phyloP scores from a whole-genome alignment of 2,329 filamentous ascomycete species.

The Stachybotrys echinatus region DNA sequence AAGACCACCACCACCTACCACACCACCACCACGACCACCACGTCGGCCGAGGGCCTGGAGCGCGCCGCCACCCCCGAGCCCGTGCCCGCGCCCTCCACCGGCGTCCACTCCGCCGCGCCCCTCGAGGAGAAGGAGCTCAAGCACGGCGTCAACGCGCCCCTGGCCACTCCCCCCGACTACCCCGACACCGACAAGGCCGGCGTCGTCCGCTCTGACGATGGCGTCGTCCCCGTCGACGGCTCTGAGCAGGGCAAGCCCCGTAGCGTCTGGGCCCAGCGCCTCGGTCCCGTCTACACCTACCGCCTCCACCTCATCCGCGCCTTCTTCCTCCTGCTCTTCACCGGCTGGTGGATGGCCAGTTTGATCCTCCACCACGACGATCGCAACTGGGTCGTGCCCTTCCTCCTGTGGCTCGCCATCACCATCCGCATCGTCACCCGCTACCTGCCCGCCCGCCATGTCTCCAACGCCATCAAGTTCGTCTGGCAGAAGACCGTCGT shows the following conservation, averaged over 20 bases:
- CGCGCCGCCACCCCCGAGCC: conserved; percentile 43
- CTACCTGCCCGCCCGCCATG: conserved; percentile 62
- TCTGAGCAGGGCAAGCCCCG: conserved; percentile 5
- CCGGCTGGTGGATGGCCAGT: conserved; percentile 71
- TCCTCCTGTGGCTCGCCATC: conserved; percentile 73
- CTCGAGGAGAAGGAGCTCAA: conserved; percentile 10
- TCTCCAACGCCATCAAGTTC: conserved; percentile 61
- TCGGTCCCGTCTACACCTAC: conserved; percentile 35
- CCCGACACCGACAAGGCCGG: conserved; percentile 34
- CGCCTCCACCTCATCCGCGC: conserved; percentile 42
- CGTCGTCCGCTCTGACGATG: conserved; percentile 21
- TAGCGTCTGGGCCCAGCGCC: conserved; percentile 8
- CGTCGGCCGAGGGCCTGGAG: conserved; percentile 26
- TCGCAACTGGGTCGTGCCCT: conserved; percentile 77
- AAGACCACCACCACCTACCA: conserved; percentile 34
- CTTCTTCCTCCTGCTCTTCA: conserved; percentile 37
- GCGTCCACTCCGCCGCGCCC: conserved; percentile 36
- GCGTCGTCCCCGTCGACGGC: conserved; percentile 13
- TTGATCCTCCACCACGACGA: conserved; percentile 67
- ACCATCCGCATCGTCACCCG: conserved; percentile 69
- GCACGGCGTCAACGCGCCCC: conserved; percentile 3
- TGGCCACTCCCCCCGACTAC: conserved; percentile 28
- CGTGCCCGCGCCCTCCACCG: conserved; percentile 30
- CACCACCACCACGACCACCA: conserved; percentile 38
- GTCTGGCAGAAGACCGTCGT: conserved; percentile 63